These are phyloP conservation scores for Sclerotinia subarctica DNA, from an alignment of 2,329 filamentous ascomycete genomes.

Conservation along the genomic window DNA sequence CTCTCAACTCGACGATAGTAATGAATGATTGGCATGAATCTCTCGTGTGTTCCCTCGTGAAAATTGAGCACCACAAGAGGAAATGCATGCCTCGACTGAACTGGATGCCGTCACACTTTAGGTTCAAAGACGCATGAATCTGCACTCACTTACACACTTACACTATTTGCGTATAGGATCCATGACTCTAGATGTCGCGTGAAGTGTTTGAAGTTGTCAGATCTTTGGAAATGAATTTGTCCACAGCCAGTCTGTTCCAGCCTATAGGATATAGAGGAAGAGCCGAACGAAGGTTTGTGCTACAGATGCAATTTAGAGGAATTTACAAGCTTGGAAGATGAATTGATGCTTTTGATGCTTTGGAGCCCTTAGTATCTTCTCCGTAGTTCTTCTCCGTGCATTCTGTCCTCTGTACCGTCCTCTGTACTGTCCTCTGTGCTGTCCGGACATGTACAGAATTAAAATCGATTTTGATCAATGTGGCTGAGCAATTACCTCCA, in stretches of 20 bases:
- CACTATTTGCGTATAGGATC: neutral
- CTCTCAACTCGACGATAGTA: neutral
- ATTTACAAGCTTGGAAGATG: too few species aligned
- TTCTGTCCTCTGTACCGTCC: too few species aligned
- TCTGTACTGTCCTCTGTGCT: too few species aligned
- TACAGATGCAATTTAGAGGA: neutral
- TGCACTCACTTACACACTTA: too few species aligned
- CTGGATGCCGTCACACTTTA: neutral
- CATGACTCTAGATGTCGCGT: neutral
- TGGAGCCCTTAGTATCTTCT: too few species aligned
- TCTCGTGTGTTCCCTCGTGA: neutral
- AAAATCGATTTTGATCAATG: constrained; percentile 1
- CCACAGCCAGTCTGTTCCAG: neutral
- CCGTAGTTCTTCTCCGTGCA: too few species aligned
- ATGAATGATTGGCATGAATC: neutral
- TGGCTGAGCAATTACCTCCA: constrained; percentile 6
- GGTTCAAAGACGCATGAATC: neutral
- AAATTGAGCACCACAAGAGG: neutral
- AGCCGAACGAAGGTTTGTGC: neutral
- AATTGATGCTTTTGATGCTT: too few species aligned
- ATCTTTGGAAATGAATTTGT: neutral
- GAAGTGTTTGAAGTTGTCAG: constrained; percentile 5
- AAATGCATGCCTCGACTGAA: neutral
- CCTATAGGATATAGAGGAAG: neutral
- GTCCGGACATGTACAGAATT: neutral